Percentiles rank a stretch among this genome's conserved stretches.
These are phyloP conservation scores for Bothriochloa decipiens DNA, from an alignment of 176 grass and related monocot species.

Conservation along the genomic window DNA sequence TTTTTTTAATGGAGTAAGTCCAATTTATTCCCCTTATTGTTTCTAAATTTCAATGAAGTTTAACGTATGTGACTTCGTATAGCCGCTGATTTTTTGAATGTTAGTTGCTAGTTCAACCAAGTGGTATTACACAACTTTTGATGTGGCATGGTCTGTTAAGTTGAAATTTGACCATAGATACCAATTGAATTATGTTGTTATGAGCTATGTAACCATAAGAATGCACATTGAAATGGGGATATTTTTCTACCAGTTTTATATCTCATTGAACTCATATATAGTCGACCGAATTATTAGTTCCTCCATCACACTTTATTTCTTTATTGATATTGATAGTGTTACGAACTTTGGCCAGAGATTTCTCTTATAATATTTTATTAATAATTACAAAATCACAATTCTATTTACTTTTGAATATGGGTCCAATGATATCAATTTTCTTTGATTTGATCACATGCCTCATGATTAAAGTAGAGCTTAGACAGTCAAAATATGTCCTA, in stretches of 20 bases:
- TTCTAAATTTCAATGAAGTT: conserved; percentile 18
- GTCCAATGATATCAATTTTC: background rate
- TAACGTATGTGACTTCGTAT: background rate
- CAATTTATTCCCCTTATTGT: conserved; percentile 19
- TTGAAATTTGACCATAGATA: conserved; percentile 12
- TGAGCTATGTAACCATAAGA: background rate
- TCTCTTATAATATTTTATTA: background rate
- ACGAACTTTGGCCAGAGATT: background rate
- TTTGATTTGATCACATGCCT: background rate
- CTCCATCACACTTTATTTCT: background rate
- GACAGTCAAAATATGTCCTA: background rate
- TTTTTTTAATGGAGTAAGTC: conserved; percentile 97
- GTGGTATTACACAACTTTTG: background rate
- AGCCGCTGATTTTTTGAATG: background rate
- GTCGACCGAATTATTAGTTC: background rate
- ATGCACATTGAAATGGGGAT: background rate
- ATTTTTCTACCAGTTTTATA: background rate
- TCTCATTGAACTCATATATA: background rate
- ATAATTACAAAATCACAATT: background rate
- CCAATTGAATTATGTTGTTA: background rate
- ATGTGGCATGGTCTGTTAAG: conserved; percentile 16
- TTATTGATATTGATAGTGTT: background rate
- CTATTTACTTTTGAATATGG: background rate
- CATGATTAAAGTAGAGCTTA: background rate
- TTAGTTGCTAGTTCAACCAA: conserved; percentile 10